Conservation (phyloP, 73 alveolate species). For the Paramecium sexaurelia region DNA sequence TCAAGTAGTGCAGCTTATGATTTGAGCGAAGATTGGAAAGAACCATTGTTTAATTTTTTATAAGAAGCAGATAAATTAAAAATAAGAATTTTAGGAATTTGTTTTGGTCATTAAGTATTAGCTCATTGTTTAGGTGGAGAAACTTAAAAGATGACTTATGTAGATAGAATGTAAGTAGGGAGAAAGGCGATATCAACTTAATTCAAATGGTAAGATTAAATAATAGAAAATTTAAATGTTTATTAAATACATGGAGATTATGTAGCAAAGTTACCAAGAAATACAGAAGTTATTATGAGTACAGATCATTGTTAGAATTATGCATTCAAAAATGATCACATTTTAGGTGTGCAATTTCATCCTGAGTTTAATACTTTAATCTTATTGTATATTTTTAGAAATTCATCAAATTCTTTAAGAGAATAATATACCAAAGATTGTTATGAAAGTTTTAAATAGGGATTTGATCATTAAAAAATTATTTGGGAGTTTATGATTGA, state of each 20-base stretch:
- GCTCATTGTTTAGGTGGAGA: conserved; percentile 53
- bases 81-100: conserved; percentile 33
- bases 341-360: conserved; percentile 22
- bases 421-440: neutral
- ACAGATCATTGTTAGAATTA: conserved; percentile 37
- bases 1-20: conserved; percentile 56
- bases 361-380: conserved; percentile 46
- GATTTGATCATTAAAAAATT: neutral
- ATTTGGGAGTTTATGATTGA: neutral
- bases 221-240: neutral
- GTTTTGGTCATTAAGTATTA: conserved; percentile 44
- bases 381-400: neutral
- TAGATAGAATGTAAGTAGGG: neutral
- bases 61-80: neutral
- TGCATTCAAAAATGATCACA: conserved; percentile 39
- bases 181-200: neutral
- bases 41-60: conserved; percentile 4
- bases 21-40: neutral
- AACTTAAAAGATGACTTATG: conserved; percentile 20
- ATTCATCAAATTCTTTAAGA: neutral
- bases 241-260: conserved; percentile 41
- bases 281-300: neutral
- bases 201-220: neutral
- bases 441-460: conserved; percentile 11
- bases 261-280: neutral